Evolutionary conservation across 2,329 filamentous ascomycete species (phyloP).

Genomic region (Aspergillus hortae): DNA sequence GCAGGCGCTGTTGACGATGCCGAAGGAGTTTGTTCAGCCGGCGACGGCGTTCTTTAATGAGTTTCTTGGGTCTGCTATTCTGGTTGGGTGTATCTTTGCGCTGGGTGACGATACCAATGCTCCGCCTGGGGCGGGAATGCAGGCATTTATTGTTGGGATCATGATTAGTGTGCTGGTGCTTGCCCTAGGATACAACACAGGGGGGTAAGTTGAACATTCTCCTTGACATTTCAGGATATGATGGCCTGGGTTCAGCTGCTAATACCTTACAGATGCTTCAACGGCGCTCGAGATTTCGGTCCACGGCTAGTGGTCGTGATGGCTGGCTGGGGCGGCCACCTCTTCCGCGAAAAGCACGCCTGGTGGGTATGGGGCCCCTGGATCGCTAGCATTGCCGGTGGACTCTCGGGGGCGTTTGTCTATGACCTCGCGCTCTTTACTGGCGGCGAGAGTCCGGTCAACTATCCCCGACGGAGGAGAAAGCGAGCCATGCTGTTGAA

Average conservation of each 20-base stretch:
- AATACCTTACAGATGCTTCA: constrained; percentile 23
- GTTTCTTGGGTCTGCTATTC: constrained; percentile 32
- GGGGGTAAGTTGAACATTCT: constrained; percentile 20
- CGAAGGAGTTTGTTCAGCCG: constrained; percentile 15
- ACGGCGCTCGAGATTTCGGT: constrained; percentile 36
- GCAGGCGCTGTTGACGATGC: constrained; percentile 8
- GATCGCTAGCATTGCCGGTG: constrained; percentile 31
- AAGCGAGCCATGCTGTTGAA: constrained; percentile 34
- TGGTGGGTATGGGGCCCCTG: constrained; percentile 39
- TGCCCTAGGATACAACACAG: constrained; percentile 34
- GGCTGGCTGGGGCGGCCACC: constrained; percentile 28
- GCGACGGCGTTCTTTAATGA: constrained; percentile 37
- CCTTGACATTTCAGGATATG: not conserved
- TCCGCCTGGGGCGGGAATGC: constrained; percentile 43
- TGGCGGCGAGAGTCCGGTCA: constrained; percentile 37
- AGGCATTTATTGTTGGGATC: constrained; percentile 26
- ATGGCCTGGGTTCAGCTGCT: no score
- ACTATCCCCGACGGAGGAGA: constrained; percentile 41
- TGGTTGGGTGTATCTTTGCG: constrained; percentile 31
- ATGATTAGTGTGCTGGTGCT: constrained; percentile 12
- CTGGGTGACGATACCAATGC: constrained; percentile 43
- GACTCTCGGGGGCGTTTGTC: constrained; percentile 27
- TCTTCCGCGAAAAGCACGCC: constrained; percentile 21
- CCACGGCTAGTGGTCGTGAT: constrained; percentile 29
- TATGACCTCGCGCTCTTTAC: constrained; percentile 38